A percentile compares a stretch with the other conserved stretches of the same genome.
These are phyloP conservation scores for Fonsecaea multimorphosa DNA, from an alignment of 2,329 filamentous ascomycete genomes.

Conservation along the genomic window DNA sequence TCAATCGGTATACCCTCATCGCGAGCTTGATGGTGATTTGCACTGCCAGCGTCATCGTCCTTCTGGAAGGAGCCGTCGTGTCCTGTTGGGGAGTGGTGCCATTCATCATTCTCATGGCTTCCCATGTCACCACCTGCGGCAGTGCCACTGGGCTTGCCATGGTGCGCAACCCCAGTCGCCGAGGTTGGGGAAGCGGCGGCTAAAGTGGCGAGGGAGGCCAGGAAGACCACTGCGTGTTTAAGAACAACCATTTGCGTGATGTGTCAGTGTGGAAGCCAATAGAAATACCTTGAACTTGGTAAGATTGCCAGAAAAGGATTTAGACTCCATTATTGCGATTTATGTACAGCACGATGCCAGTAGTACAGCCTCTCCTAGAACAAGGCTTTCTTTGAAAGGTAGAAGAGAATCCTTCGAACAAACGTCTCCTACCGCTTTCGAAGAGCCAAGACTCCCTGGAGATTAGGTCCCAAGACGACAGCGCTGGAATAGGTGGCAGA, in stretches of 20 bases:
- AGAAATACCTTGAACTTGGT: neutral
- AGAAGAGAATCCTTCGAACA: conserved; percentile 5
- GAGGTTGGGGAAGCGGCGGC: conserved; percentile 17
- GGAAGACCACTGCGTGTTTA: conserved; percentile 21
- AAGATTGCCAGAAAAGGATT: neutral
- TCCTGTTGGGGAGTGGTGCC: conserved; percentile 1
- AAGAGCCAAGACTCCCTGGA: neutral
- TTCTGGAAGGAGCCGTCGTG: neutral
- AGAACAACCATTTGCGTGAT: conserved; percentile 22
- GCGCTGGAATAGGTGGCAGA: neutral
- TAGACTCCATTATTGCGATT: neutral
- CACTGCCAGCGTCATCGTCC: neutral
- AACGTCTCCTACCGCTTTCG: conserved; percentile 12
- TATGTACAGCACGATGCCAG: conserved; percentile 4
- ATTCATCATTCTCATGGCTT: neutral
- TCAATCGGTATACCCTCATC: neutral
- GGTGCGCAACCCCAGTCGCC: conserved; percentile 5
- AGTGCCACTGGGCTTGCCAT: conserved; percentile 5
- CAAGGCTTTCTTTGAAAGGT: conserved; percentile 4
- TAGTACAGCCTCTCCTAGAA: neutral
- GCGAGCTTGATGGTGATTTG: conserved; percentile 8
- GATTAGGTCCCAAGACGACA: neutral
- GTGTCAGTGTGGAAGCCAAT: conserved; percentile 2
- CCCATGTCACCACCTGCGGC: neutral
- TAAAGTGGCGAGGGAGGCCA: conserved; percentile 25